These are phyloP conservation scores for Prunus salicina DNA, from an alignment of 306 rosid genomes.

Conservation along the genomic window DNA sequence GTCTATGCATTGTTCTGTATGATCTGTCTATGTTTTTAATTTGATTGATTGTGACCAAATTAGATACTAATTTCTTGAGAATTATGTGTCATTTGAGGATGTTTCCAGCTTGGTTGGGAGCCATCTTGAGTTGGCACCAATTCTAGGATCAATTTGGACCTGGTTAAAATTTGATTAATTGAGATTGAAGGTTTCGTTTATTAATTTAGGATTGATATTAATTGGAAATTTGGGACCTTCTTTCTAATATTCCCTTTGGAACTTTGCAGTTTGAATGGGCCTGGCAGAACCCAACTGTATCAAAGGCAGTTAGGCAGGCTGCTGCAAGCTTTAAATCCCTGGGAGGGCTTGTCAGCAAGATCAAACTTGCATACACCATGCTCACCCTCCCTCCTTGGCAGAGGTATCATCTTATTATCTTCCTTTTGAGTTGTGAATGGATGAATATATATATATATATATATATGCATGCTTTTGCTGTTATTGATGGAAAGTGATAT, in stretches of 20 bases:
- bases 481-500: constrained; percentile 21
- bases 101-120: neutral
- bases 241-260: neutral
- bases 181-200: neutral
- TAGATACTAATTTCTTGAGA: neutral
- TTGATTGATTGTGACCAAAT: neutral
- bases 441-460: neutral
- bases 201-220: neutral
- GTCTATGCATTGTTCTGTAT: no score
- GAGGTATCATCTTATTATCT: constrained; percentile 30
- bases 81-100: neutral
- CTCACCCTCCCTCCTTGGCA: constrained; percentile 88
- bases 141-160: neutral
- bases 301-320: constrained; percentile 86
- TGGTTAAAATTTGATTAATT: neutral
- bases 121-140: neutral
- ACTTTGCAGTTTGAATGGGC: constrained; percentile 97
- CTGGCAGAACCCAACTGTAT: constrained; percentile 94
- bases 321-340: constrained; percentile 80
- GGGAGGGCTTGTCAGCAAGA: constrained; percentile 77
- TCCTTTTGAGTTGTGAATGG: neutral
- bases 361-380: constrained; percentile 95
- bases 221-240: neutral
- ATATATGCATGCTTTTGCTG: neutral
- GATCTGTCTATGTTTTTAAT: neutral